Conservation (phyloP, 345 rosid genomes). For the Pelargonium nanum region DNA sequence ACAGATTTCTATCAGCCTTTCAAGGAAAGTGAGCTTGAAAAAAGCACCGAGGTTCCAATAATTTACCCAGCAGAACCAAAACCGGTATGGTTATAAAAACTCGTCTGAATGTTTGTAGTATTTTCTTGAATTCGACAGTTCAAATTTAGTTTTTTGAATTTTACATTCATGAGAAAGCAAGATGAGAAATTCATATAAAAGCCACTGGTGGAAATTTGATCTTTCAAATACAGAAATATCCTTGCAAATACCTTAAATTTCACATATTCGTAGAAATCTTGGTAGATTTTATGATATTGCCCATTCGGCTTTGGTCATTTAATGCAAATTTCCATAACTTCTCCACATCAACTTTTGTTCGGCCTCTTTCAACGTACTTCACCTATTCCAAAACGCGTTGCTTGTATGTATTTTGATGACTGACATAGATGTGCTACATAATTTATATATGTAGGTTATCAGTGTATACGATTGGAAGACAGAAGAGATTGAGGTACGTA, state of each 20-base stretch:
- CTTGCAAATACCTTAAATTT: too few species aligned
- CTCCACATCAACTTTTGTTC: too few species aligned
- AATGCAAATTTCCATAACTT: too few species aligned
- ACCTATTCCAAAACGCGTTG: too few species aligned
- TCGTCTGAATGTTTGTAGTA: background rate
- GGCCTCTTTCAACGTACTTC: too few species aligned
- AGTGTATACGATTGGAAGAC: constrained; percentile 94
- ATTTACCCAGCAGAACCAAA: constrained; percentile 66
- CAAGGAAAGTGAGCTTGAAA: constrained; percentile 78
- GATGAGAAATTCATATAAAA: background rate
- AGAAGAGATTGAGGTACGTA: constrained; percentile 72
- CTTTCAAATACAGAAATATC: too few species aligned
- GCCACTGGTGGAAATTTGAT: too few species aligned
- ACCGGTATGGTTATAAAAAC: constrained; percentile 60
- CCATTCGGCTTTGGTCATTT: background rate
- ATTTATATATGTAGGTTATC: constrained; percentile 53
- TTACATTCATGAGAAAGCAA: too few species aligned
- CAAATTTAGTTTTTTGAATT: too few species aligned
- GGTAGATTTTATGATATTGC: too few species aligned
- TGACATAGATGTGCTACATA: background rate
- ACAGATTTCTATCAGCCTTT: constrained; percentile 87
- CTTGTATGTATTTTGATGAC: background rate
- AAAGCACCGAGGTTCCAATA: constrained; percentile 74
- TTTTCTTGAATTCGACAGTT: too few species aligned
- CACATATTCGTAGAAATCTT: too few species aligned